phyloP scores from a whole-genome alignment of 208 protist genomes.

The Trypanosomatidae sp. region DNA sequence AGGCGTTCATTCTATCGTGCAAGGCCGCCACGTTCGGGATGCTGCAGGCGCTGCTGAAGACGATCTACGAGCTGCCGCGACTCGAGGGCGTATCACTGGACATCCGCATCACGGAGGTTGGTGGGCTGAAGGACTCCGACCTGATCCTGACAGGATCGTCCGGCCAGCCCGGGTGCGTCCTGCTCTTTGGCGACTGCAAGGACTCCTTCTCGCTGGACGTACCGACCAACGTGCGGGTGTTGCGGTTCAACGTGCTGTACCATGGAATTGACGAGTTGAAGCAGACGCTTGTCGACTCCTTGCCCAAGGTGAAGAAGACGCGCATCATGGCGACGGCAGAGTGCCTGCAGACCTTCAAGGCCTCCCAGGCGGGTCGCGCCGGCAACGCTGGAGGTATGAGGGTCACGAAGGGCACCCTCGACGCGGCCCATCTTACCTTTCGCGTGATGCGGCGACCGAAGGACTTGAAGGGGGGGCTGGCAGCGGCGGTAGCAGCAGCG shows the following conservation, averaged over 20 bases:
- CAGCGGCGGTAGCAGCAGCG: slow-evolving; percentile 8
- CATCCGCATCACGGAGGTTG: slow-evolving; percentile 76
- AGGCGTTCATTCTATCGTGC: slow-evolving; percentile 66
- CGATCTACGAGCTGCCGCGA: slow-evolving; percentile 80
- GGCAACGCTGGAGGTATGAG: slow-evolving; percentile 88
- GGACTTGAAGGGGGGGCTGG: slow-evolving; percentile 19
- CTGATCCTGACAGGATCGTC: slow-evolving; percentile 52
- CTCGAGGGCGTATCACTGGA: slow-evolving; percentile 77
- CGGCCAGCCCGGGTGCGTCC: slow-evolving; percentile 72
- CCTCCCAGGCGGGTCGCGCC: slow-evolving; percentile 76
- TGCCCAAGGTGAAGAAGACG: slow-evolving; percentile 69
- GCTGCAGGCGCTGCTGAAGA: slow-evolving; percentile 89
- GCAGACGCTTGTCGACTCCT: slow-evolving; percentile 59
- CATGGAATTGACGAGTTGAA: slow-evolving; percentile 88
- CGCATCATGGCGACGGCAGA: slow-evolving; percentile 73
- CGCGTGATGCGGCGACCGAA: slow-evolving; percentile 66
- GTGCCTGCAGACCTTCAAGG: slow-evolving; percentile 81
- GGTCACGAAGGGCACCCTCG: slow-evolving; percentile 77
- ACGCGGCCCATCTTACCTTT: slow-evolving; percentile 56
- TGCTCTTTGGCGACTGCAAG: slow-evolving; percentile 83
- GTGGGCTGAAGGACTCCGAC: slow-evolving; percentile 70
- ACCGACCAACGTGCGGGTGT: slow-evolving; percentile 66
- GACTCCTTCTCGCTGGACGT: slow-evolving; percentile 66
- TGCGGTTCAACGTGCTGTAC: slow-evolving; percentile 87
- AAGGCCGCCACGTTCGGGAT: slow-evolving; percentile 91